A percentile compares a stretch with the other conserved stretches of the same genome.
Evolutionary conservation across 306 rosid species (phyloP).

Genomic region (Luffa acutangula): DNA sequence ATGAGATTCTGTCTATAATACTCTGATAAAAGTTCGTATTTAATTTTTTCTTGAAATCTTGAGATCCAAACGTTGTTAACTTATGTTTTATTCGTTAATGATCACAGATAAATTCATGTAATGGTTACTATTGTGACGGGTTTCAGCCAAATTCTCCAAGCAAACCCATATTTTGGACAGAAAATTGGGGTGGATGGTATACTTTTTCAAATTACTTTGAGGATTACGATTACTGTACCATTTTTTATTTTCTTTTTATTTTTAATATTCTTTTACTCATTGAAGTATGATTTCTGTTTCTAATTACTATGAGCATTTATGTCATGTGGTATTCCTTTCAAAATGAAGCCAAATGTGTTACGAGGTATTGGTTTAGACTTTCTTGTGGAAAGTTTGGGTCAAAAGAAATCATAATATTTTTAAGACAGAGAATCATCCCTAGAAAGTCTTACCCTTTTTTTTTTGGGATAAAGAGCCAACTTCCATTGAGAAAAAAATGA

Average conservation of each 20-base stretch:
- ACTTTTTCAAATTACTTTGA: conserved; percentile 3
- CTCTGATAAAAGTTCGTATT: neutral
- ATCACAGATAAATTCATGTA: conserved; percentile 82
- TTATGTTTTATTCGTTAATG: conserved; percentile 10
- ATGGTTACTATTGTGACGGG: conserved; percentile 92
- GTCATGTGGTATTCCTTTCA: neutral
- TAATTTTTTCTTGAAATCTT: neutral
- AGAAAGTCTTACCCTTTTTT: neutral
- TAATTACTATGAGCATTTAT: neutral
- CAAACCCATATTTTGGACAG: conserved; percentile 81
- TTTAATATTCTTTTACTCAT: neutral
- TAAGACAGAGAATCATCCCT: neutral
- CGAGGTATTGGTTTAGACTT: neutral
- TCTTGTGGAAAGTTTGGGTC: neutral
- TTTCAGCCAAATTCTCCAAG: conserved; percentile 63
- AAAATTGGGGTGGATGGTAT: conserved; percentile 99
- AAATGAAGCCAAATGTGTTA: neutral
- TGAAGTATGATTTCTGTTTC: neutral
- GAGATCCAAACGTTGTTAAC: neutral
- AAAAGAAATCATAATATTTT: neutral
- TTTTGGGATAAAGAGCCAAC: neutral
- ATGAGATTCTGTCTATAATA: neutral
- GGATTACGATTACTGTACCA: neutral
- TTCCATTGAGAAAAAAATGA: too few species aligned
- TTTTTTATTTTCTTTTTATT: neutral